Conservation (phyloP, 1,139 yeast genomes). For the Diutina neorugosa region DNA sequence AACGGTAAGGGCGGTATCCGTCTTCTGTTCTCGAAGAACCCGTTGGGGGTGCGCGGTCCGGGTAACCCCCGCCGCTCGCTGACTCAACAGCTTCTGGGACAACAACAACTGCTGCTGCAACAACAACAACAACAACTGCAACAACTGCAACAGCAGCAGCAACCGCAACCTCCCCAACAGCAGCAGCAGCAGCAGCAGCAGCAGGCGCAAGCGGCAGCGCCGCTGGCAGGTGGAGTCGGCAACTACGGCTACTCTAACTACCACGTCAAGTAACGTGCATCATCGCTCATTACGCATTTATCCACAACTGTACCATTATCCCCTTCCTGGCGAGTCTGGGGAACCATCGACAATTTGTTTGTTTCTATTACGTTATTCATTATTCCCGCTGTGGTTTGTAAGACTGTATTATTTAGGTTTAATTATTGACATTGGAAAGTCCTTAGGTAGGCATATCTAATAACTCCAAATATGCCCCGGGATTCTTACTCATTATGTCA, state of each 20-base stretch:
- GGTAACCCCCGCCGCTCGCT: conserved; percentile 34
- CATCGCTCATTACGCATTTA: conserved; percentile 5
- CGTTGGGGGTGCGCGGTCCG: conserved; percentile 86
- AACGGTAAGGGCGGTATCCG: conserved; percentile 90
- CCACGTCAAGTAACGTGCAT: conserved; percentile 9
- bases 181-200: conserved; percentile 2
- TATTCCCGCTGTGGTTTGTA: conserved; percentile 1
- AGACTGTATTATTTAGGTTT: not conserved
- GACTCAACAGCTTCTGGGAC: conserved; percentile 17
- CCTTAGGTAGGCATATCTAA: not conserved
- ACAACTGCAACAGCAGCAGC: conserved; percentile 2
- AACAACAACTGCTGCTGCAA: conserved; percentile 6
- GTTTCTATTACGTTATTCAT: conserved; percentile 4
- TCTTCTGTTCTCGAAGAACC: conserved; percentile 87
- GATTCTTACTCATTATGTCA: not conserved
- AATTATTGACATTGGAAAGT: not conserved
- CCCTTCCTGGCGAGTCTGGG: conserved; percentile 5
- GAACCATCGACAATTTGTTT: conserved; percentile 1
- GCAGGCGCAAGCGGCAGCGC: not conserved
- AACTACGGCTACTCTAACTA: conserved; percentile 27
- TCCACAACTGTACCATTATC: conserved; percentile 7
- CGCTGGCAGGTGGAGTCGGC: conserved; percentile 14
- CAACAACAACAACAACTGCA: conserved; percentile 5
- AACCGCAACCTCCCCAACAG: not conserved
- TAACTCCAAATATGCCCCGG: not conserved